A percentile compares a stretch with the other conserved stretches of the same genome.
These are phyloP conservation scores for Paecilomyces niveus DNA, from an alignment of 2,329 filamentous ascomycete species.

Conservation along the genomic window DNA sequence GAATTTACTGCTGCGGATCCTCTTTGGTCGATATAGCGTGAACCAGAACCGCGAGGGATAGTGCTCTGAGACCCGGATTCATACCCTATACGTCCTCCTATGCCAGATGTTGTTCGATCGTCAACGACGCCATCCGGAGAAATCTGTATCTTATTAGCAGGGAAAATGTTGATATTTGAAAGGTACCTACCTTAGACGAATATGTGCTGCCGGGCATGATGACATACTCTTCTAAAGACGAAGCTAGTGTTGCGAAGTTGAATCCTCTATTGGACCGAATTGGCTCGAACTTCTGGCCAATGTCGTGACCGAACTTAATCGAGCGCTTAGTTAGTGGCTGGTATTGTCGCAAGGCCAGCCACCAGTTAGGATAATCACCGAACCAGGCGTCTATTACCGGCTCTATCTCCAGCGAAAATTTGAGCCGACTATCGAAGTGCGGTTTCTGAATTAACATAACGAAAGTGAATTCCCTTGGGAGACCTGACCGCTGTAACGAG, in stretches of 20 bases:
- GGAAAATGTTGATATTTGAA: neutral
- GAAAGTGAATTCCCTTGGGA: slow-evolving; percentile 47
- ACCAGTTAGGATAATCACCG: slow-evolving; percentile 36
- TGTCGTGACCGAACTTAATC: slow-evolving; percentile 34
- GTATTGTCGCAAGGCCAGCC: slow-evolving; percentile 31
- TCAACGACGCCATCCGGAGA: slow-evolving; percentile 11
- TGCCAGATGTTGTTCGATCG: slow-evolving; percentile 1
- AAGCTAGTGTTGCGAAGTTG: slow-evolving; percentile 39
- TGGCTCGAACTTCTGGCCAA: slow-evolving; percentile 40
- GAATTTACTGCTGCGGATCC: too few relatives aligned
- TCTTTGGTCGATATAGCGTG: neutral
- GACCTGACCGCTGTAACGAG: slow-evolving; percentile 39
- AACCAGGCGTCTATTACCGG: slow-evolving; percentile 35
- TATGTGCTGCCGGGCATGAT: slow-evolving; percentile 39
- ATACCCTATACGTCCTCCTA: neutral
- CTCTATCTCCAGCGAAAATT: slow-evolving; percentile 36
- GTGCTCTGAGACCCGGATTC: neutral
- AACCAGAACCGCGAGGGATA: neutral
- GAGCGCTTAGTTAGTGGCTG: slow-evolving; percentile 28
- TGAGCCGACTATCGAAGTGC: slow-evolving; percentile 29
- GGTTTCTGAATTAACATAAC: slow-evolving; percentile 44
- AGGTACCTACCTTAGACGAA: slow-evolving; percentile 15
- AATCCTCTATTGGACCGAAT: slow-evolving; percentile 29
- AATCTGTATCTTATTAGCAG: slow-evolving; percentile 6
- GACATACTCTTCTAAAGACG: slow-evolving; percentile 39